Percentiles rank a stretch among this genome's conserved stretches.
phyloP scores from a whole-genome alignment of 2,329 filamentous ascomycete genomes.

The Cladosporium sp. region DNA sequence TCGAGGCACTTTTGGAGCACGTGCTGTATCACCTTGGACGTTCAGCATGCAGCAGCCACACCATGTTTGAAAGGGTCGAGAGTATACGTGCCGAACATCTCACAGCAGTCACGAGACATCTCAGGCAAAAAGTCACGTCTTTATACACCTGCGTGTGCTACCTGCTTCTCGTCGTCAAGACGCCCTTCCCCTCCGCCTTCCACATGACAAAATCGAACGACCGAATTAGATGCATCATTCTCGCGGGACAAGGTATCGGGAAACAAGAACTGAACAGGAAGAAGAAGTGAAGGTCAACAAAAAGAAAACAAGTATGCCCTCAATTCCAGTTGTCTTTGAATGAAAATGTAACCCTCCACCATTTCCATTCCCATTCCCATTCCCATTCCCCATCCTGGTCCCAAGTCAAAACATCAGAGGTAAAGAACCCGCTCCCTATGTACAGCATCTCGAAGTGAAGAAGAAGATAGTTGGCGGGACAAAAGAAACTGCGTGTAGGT shows the following conservation, averaged over 20 bases:
- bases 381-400: background rate
- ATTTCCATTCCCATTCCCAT: background rate
- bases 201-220: background rate
- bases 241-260: background rate
- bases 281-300: background rate
- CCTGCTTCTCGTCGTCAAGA: background rate
- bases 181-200: background rate
- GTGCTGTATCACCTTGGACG: background rate
- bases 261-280: background rate
- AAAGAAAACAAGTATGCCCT: background rate
- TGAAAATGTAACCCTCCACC: background rate
- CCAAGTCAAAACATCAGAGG: background rate
- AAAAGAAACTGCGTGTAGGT: conserved; percentile 7
- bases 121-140: conserved; percentile 1
- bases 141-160: conserved; percentile 1
- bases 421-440: conserved; percentile 4
- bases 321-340: background rate
- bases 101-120: background rate
- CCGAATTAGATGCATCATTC: background rate
- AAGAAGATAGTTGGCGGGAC: background rate
- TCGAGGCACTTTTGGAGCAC: background rate
- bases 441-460: conserved; percentile 1
- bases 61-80: background rate
- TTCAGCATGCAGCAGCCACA: background rate
- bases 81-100: background rate